These are phyloP conservation scores for Globisporangium takayamanum DNA, from an alignment of 352 stramenopile genomes.

Conservation along the genomic window DNA sequence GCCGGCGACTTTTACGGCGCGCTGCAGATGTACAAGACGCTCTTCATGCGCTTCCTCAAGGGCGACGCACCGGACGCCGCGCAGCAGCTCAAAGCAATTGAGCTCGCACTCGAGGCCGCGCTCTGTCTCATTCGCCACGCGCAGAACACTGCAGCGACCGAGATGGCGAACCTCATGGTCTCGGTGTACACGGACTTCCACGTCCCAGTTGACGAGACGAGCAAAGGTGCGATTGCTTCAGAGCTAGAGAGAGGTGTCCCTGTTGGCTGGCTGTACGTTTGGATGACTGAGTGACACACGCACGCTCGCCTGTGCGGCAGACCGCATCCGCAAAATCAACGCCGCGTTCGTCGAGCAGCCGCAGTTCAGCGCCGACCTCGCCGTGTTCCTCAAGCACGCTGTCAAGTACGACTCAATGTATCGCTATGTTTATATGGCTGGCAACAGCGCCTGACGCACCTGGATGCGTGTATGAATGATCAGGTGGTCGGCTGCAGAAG, in stretches of 20 bases:
- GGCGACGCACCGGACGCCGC: conserved; percentile 39
- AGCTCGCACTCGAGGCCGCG: conserved; percentile 58
- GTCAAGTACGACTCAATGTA: conserved; percentile 48
- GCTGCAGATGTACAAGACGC: conserved; percentile 89
- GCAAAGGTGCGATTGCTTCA: conserved; percentile 34
- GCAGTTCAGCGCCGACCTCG: conserved; percentile 61
- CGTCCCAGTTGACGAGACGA: conserved; percentile 55
- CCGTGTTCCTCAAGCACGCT: conserved; percentile 65
- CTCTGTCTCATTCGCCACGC: conserved; percentile 64
- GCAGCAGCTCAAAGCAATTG: conserved; percentile 57
- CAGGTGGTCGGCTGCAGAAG: conserved; percentile 63
- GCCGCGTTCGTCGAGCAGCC: conserved; percentile 55
- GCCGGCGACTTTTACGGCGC: conserved; percentile 83
- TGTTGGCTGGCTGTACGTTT: neutral
- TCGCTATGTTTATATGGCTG: neutral
- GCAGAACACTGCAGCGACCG: conserved; percentile 67
- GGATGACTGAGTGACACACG: neutral
- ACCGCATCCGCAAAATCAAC: conserved; percentile 56
- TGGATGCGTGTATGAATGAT: neutral
- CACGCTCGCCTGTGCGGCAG: conserved; percentile 4
- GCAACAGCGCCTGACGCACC: neutral
- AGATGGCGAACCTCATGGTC: conserved; percentile 78
- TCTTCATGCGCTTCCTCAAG: conserved; percentile 84
- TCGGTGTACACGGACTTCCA: conserved; percentile 69
- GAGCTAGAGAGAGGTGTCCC: neutral